Conservation (phyloP, 2,329 filamentous ascomycete species). For the Aspergillus sp. region DNA sequence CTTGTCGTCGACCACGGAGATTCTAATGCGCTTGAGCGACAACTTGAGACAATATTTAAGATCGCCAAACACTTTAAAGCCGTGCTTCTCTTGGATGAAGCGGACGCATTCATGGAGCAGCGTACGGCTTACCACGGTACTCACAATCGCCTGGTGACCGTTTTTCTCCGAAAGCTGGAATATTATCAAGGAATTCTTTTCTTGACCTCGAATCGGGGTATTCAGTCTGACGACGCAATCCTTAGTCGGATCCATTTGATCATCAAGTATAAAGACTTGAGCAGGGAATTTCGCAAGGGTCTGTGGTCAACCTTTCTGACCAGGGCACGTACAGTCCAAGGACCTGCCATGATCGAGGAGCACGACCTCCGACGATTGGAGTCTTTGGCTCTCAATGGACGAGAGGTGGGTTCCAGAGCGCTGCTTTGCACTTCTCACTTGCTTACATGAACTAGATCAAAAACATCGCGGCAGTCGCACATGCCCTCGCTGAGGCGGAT, state of each 20-base stretch:
- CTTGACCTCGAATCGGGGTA: neutral
- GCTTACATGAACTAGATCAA: slow-evolving; percentile 18
- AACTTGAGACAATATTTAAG: neutral
- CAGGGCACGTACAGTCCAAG: neutral
- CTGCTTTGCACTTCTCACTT: slow-evolving; percentile 6
- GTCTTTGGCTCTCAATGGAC: slow-evolving; percentile 12
- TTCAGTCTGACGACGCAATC: neutral
- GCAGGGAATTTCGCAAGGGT: neutral
- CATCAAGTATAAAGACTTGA: neutral
- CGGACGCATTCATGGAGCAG: neutral
- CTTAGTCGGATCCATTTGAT: neutral
- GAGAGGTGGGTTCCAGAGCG: slow-evolving; percentile 12
- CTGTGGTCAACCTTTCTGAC: neutral
- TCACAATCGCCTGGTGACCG: neutral
- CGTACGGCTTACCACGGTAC: neutral
- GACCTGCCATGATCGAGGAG: neutral
- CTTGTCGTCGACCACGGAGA: neutral
- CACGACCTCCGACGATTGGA: neutral
- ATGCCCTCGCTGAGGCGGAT: slow-evolving; percentile 17
- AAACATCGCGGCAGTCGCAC: slow-evolving; percentile 16
- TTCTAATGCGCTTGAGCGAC: neutral
- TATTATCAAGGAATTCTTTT: slow-evolving; percentile 1
- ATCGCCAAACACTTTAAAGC: neutral
- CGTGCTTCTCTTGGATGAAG: slow-evolving; percentile 1
- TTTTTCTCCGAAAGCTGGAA: neutral